Base-by-base conservation (phyloP, 768 basidiomycete species). In the Antrodiella citrinella region DNA sequence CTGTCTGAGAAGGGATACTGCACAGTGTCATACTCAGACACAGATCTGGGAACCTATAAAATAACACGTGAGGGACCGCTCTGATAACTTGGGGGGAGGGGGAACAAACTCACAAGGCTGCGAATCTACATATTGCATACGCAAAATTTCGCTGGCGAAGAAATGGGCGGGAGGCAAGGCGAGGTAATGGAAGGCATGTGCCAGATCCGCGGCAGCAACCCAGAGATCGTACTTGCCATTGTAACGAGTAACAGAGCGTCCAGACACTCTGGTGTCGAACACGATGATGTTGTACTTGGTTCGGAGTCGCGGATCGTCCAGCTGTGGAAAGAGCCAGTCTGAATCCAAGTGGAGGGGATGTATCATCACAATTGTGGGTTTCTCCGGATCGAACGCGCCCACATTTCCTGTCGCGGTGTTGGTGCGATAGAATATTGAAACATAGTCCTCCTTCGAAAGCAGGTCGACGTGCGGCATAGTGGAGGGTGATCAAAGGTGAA, bases 201-300 rank as follows among this genome's bases (percentile, higher is more conserved):
- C 87, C 26, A 90, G 59, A 68, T 90, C 87, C 26, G 86, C 88
- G 1, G 86, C 84, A 38, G 86, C 79, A 4, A 88, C 85, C 79
- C 85, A 91, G 52, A 73, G 76, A 64, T 91, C 87, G 58, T 83
- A 80, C 43, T 70, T 67, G 5, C 74, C 77, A 46, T 67, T 78
- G 3, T 74, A 76, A 48, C 78, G 72, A 53, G 69, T 75, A 2
- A 64, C 63, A 3, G 83, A 84, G 61, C 69, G 73, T 12, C 87
- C 87, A 22, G 72, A 71, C 9, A 75, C 72, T 11, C 88, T 79
- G 58, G 78, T 76, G 62, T 90, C 87, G 62, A 89, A 84, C 4
- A 84, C 83, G 54, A 90, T 80, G 24, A 90, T 62, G 60, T 90
- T 90, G 65, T 74, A 88, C 39, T 69, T 64, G 0, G 65, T 61